Evolutionary conservation across 768 basidiomycete genomes (phyloP).

Genomic region (Russula vinacea): DNA sequence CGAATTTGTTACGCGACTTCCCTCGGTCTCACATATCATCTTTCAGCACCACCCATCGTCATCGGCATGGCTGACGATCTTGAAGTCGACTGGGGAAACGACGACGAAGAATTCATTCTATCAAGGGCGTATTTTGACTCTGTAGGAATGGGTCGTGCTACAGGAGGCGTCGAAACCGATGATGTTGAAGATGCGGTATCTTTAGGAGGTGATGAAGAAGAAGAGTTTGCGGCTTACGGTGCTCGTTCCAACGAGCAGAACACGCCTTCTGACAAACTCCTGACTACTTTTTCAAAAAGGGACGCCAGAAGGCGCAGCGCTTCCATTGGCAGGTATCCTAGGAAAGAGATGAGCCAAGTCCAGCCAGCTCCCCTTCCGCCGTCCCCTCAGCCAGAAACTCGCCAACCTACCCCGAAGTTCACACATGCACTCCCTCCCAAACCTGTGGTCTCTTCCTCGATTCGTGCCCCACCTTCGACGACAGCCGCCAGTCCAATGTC

Average conservation of each 20-base stretch:
- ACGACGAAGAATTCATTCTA: constrained; percentile 41
- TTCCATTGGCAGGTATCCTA: constrained; percentile 10
- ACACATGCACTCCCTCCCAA: constrained; percentile 30
- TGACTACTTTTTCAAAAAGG: constrained; percentile 3
- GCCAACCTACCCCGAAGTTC: constrained; percentile 18
- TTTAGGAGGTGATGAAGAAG: constrained; percentile 65
- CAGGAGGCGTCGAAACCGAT: constrained; percentile 33
- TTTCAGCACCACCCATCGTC: constrained; percentile 27
- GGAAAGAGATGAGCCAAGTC: constrained; percentile 7
- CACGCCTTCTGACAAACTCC: constrained; percentile 8
- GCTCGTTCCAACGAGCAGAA: constrained; percentile 27
- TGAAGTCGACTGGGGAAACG: constrained; percentile 68
- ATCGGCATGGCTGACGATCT: constrained; percentile 59
- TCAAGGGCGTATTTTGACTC: constrained; percentile 24
- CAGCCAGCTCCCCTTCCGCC: constrained; percentile 16
- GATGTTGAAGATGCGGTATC: constrained; percentile 64
- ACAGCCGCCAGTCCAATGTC: constrained; percentile 31
- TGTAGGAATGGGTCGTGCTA: constrained; percentile 27
- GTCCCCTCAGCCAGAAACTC: constrained; percentile 20
- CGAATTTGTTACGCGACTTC: constrained; percentile 5
- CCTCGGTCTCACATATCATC: constrained; percentile 23
- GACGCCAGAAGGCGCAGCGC: constrained; percentile 16
- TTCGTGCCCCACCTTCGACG: constrained; percentile 28
- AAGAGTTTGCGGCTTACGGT: constrained; percentile 50
- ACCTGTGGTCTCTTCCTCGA: constrained; percentile 26